These are phyloP conservation scores for Leccinum variicolor DNA, from an alignment of 768 basidiomycete species.

Conservation along the genomic window DNA sequence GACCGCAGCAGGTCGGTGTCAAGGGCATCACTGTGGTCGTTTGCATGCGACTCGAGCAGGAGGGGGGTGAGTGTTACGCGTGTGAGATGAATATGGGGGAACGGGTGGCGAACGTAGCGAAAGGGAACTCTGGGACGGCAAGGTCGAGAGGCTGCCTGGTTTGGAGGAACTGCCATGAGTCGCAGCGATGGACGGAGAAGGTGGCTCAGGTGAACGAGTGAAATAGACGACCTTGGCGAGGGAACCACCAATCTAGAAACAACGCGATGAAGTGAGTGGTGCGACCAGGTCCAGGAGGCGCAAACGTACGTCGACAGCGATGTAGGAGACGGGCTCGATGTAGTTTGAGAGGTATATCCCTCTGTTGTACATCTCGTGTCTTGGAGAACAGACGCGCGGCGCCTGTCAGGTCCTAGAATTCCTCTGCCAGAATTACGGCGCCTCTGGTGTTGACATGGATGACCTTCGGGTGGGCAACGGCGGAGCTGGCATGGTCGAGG, in stretches of 20 bases:
- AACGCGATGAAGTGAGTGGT: not conserved
- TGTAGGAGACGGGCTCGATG: conserved; percentile 96
- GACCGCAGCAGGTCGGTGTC: conserved; percentile 51
- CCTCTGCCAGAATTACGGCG: conserved; percentile 89
- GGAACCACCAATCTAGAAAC: conserved; percentile 85
- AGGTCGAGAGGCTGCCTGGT: conserved; percentile 44
- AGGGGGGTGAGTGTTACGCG: conserved; percentile 75
- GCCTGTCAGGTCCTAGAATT: conserved; percentile 43
- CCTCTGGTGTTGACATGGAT: conserved; percentile 96
- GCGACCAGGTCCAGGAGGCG: conserved; percentile 1
- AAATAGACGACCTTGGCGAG: conserved; percentile 98
- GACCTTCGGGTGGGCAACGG: conserved; percentile 75
- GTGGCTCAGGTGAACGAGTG: conserved; percentile 84
- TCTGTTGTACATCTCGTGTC: conserved; percentile 90
- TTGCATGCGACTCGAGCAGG: conserved; percentile 54
- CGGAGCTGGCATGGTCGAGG: conserved; percentile 44
- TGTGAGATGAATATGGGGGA: conserved; percentile 28
- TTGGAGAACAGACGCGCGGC: conserved; percentile 28
- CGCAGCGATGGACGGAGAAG: conserved; percentile 66
- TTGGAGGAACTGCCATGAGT: conserved; percentile 53
- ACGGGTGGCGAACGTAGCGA: conserved; percentile 21
- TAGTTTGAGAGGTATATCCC: conserved; percentile 98
- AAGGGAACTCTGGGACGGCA: conserved; percentile 10
- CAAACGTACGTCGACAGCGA: conserved; percentile 88
- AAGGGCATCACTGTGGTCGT: conserved; percentile 25